These are phyloP conservation scores for Xylaria arbuscula DNA, from an alignment of 2,329 filamentous ascomycete genomes.

Conservation along the genomic window DNA sequence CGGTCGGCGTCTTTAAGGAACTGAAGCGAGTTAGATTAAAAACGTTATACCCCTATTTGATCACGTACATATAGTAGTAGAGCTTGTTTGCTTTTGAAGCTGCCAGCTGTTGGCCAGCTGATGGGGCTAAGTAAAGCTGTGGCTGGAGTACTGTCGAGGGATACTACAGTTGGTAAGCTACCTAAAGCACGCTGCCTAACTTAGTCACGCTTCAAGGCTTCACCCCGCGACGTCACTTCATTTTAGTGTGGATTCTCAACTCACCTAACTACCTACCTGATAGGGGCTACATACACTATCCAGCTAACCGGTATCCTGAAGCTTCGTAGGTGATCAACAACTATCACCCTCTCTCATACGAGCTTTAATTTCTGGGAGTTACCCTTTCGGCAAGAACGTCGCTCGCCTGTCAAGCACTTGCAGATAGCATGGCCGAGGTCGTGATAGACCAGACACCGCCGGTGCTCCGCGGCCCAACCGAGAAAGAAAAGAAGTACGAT, in stretches of 20 bases:
- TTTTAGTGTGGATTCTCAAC: neutral
- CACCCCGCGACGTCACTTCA: constrained; percentile 24
- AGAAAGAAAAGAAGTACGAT: constrained; percentile 85
- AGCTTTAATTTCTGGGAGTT: neutral
- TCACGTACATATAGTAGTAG: neutral
- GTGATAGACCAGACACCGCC: constrained; percentile 60
- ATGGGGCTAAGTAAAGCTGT: neutral
- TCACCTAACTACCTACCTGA: constrained; percentile 1
- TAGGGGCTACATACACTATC: neutral
- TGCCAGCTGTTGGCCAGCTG: constrained; percentile 8
- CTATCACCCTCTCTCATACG: neutral
- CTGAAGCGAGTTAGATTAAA: constrained; percentile 24
- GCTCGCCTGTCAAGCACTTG: constrained; percentile 16
- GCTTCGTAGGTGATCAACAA: constrained; percentile 1
- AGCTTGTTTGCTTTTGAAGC: neutral
- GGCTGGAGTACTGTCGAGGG: constrained; percentile 2
- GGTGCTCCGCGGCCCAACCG: constrained; percentile 64
- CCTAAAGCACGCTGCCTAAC: neutral
- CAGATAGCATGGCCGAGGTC: constrained; percentile 57
- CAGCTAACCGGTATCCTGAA: neutral
- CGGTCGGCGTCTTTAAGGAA: neutral
- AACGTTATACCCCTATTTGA: neutral
- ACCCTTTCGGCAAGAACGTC: constrained; percentile 7
- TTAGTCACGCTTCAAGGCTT: constrained; percentile 20
- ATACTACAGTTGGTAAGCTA: neutral